Conservation (phyloP, 1,139 yeast species). For the Sugiyamaella grinbergsii region DNA sequence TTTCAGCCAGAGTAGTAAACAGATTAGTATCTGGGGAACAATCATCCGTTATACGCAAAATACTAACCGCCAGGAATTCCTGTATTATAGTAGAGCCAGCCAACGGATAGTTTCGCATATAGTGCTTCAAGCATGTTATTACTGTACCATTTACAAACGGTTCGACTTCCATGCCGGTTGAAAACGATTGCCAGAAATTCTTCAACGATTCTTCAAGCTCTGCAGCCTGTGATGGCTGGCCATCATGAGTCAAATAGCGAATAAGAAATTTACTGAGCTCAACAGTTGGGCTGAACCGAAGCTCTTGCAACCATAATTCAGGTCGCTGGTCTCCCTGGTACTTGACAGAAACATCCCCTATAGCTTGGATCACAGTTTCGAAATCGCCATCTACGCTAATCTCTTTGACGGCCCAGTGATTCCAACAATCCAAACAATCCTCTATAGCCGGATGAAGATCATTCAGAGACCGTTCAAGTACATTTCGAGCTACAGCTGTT, state of each 20-base stretch:
- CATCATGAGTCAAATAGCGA: neutral
- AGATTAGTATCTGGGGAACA: slow-evolving; percentile 3
- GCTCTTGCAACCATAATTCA: neutral
- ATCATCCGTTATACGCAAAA: neutral
- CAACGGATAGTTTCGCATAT: slow-evolving; percentile 3
- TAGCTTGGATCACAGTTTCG: neutral
- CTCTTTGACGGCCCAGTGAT: slow-evolving; percentile 13
- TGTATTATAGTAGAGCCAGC: slow-evolving; percentile 1
- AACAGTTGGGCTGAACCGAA: neutral
- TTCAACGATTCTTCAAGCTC: neutral
- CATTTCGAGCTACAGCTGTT: neutral
- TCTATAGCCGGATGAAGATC: neutral
- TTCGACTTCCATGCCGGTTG: neutral
- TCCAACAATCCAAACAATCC: slow-evolving; percentile 7
- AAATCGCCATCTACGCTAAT: neutral
- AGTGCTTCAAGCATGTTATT: slow-evolving; percentile 3
- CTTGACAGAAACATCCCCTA: neutral
- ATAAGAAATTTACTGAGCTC: neutral
- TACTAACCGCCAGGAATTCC: neutral
- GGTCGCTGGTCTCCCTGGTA: neutral
- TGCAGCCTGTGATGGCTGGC: neutral
- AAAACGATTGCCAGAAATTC: slow-evolving; percentile 4
- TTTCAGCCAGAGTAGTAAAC: slow-evolving; percentile 7
- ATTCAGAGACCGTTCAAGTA: slow-evolving; percentile 11
- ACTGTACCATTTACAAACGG: slow-evolving; percentile 8